These are phyloP conservation scores for Zychaea mexicana DNA, from an alignment of 371 early-diverging fungal species.

Conservation along the genomic window DNA sequence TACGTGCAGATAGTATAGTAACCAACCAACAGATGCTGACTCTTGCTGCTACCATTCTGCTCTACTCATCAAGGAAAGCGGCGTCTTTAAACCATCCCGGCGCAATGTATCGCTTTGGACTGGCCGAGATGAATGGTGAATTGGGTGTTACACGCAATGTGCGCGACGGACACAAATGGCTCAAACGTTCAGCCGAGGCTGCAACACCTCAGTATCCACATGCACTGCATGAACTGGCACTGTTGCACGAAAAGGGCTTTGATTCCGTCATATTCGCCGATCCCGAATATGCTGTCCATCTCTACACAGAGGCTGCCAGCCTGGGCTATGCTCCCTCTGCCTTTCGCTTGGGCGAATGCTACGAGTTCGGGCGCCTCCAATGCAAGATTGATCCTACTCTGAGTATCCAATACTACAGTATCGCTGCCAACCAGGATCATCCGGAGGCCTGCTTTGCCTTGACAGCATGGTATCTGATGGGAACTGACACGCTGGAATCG, in stretches of 20 bases:
- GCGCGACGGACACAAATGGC: conserved; percentile 83
- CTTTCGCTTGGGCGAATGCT: conserved; percentile 82
- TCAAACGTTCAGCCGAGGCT: conserved; percentile 75
- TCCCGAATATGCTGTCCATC: conserved; percentile 64
- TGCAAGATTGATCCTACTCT: conserved; percentile 70
- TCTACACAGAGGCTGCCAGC: conserved; percentile 65
- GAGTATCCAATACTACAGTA: conserved; percentile 77
- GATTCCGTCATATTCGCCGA: conserved; percentile 73
- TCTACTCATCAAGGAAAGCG: conserved; percentile 60
- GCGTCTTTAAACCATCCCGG: conserved; percentile 74
- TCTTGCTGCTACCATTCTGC: too few relatives aligned
- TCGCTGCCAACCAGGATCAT: conserved; percentile 88
- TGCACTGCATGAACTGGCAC: conserved; percentile 78
- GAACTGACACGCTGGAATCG: conserved; percentile 72
- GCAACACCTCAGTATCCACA: conserved; percentile 78
- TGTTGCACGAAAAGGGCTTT: conserved; percentile 74
- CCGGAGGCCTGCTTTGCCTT: conserved; percentile 93
- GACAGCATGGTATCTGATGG: conserved; percentile 96
- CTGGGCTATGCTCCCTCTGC: conserved; percentile 70
- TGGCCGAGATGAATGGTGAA: conserved; percentile 75
- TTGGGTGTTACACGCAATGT: conserved; percentile 62
- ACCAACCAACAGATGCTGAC: too few relatives aligned
- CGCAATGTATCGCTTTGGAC: conserved; percentile 74
- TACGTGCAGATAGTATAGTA: too few relatives aligned
- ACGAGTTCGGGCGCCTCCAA: conserved; percentile 72